Percentiles rank a stretch among this genome's conserved stretches.
Conservation (phyloP, 371 early-diverging fungal species). For the Syncephalastrum sp. region DNA sequence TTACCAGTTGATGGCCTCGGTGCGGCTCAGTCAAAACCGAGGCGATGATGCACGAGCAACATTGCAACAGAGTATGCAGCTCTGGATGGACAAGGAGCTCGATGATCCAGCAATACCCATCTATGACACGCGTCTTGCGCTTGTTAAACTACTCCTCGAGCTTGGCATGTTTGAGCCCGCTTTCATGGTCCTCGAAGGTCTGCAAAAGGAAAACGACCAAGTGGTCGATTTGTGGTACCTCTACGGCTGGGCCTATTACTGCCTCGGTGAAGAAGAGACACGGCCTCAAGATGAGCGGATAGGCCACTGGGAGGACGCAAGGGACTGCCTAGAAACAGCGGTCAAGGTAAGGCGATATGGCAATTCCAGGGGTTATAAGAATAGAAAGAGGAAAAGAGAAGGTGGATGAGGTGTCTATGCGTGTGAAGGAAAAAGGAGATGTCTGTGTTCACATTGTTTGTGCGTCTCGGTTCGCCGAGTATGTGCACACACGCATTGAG, state of each 20-base stretch:
- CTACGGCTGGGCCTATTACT: conserved; percentile 89
- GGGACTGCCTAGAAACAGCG: conserved; percentile 75
- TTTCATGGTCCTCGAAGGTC: conserved; percentile 73
- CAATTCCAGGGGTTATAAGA: not conserved
- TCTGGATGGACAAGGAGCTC: conserved; percentile 73
- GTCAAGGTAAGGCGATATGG: conserved; percentile 53
- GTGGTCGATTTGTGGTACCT: conserved; percentile 92
- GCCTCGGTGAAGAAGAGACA: conserved; percentile 69
- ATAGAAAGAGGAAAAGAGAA: conserved; percentile 1
- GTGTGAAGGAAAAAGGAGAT: conserved; percentile 3
- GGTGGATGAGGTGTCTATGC: not conserved
- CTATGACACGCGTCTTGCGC: conserved; percentile 78
- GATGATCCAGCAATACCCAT: conserved; percentile 67
- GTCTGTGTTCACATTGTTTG: too few relatives aligned
- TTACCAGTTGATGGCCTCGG: conserved; percentile 88
- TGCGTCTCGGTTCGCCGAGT: too few relatives aligned
- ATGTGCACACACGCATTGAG: too few relatives aligned
- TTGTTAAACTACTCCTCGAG: conserved; percentile 84
- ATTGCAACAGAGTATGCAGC: conserved; percentile 62
- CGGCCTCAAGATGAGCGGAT: conserved; percentile 49
- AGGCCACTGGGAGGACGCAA: conserved; percentile 66
- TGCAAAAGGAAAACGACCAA: conserved; percentile 90
- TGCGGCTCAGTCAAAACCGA: conserved; percentile 83
- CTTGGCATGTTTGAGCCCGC: conserved; percentile 74
- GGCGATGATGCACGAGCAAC: conserved; percentile 79